Percentiles rank a stretch among this genome's conserved stretches.
Conservation (phyloP, 1,284 basidiomycete species). For the Fistulinella staudtii region DNA sequence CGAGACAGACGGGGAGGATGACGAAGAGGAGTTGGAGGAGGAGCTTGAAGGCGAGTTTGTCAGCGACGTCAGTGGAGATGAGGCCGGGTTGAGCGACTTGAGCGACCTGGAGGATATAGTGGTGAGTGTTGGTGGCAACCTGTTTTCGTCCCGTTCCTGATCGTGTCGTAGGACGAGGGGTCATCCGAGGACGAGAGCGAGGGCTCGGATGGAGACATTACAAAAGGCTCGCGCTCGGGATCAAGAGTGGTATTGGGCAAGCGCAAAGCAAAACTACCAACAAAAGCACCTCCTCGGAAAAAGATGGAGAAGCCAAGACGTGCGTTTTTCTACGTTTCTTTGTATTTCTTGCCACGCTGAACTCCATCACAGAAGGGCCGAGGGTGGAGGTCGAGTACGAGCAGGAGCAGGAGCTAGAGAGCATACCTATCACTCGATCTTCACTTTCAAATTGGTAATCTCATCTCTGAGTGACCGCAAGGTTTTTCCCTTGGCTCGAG, state of each 20-base stretch:
- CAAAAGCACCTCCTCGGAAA: conserved; percentile 42
- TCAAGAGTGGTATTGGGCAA: conserved; percentile 56
- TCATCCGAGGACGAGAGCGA: conserved; percentile 26
- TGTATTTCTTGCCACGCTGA: conserved; percentile 15
- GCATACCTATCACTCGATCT: conserved; percentile 55
- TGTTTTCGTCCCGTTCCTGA: conserved; percentile 4
- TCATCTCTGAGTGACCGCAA: too few relatives aligned
- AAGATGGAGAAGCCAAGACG: conserved; percentile 58
- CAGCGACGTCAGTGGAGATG: conserved; percentile 73
- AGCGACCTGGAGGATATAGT: conserved; percentile 72
- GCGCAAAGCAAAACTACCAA: conserved; percentile 53
- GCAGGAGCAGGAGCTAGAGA: conserved; percentile 84
- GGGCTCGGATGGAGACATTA: conserved; percentile 35
- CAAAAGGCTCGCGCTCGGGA: conserved; percentile 35
- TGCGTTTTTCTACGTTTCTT: conserved; percentile 32
- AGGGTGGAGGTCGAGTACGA: conserved; percentile 96
- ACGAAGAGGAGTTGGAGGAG: conserved; percentile 47
- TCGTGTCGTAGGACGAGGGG: conserved; percentile 10
- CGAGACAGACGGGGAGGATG: conserved; percentile 51
- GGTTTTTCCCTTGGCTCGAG: too few relatives aligned
- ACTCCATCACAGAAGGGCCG: conserved; percentile 53
- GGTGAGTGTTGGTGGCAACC: conserved; percentile 36
- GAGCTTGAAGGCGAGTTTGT: conserved; percentile 89
- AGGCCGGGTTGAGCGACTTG: conserved; percentile 62
- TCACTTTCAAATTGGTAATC: conserved; percentile 57